A percentile compares a stretch with the other conserved stretches of the same genome.
These are phyloP conservation scores for Cordyceps militaris DNA, from an alignment of 2,329 filamentous ascomycete species.

Conservation along the genomic window DNA sequence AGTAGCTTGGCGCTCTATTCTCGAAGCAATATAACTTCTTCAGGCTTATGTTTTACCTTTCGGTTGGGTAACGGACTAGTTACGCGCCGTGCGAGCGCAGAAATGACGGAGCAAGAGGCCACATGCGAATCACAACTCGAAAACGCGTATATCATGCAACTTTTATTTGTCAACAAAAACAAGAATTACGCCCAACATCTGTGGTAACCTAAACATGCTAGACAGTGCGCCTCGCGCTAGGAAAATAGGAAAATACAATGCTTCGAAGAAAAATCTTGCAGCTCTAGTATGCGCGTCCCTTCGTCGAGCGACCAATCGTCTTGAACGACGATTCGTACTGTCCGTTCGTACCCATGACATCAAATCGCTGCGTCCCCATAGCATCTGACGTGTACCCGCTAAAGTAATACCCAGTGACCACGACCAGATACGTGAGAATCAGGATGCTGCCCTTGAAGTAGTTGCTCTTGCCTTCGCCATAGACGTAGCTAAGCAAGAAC, in stretches of 20 bases:
- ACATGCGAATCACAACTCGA: not conserved
- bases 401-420: constrained; percentile 86
- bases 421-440: constrained; percentile 85
- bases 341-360: constrained; percentile 44
- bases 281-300: constrained; percentile 23
- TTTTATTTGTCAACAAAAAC: not conserved
- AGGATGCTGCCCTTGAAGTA: constrained; percentile 99
- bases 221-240: not conserved
- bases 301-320: constrained; percentile 42
- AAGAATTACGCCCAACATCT: not conserved
- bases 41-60: too few relatives aligned
- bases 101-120: too few relatives aligned
- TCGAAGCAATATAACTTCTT: too few relatives aligned
- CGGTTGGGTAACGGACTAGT: too few relatives aligned
- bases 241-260: constrained; percentile 5
- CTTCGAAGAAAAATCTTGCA: not conserved
- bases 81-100: too few relatives aligned
- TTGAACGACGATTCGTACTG: constrained; percentile 44
- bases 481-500: constrained; percentile 94
- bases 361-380: constrained; percentile 43
- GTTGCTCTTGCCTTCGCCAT: constrained; percentile 98
- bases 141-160: not conserved
- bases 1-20: too few relatives aligned
- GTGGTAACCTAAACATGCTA: constrained; percentile 8
- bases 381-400: constrained; percentile 49